These are phyloP conservation scores for Danielozyma ontarioensis DNA, from an alignment of 805 yeast species.

Conservation along the genomic window DNA sequence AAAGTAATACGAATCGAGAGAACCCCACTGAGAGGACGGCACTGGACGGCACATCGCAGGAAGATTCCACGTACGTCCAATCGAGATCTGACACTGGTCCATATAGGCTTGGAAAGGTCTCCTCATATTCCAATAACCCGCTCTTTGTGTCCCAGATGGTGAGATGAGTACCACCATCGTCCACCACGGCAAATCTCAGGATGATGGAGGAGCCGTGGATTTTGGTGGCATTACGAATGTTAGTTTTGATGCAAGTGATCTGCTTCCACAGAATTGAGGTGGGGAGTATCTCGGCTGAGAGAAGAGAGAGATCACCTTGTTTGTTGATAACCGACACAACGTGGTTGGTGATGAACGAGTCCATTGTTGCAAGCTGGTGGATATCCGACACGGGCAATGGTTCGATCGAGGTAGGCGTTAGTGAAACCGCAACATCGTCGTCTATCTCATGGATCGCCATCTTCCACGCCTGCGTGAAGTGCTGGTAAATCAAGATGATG, in stretches of 20 bases:
- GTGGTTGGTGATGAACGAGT: constrained; percentile 40
- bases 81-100: constrained; percentile 65
- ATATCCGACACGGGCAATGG: constrained; percentile 37
- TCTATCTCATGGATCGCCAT: constrained; percentile 12
- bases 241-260: constrained; percentile 49
- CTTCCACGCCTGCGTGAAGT: constrained; percentile 39
- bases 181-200: constrained; percentile 72
- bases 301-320: constrained; percentile 22
- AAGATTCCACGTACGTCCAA: constrained; percentile 64
- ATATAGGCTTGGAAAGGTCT: constrained; percentile 25
- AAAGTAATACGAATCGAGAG: constrained; percentile 53
- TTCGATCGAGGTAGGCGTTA: constrained; percentile 28
- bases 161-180: constrained; percentile 43
- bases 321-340: constrained; percentile 56
- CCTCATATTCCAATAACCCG: constrained; percentile 61
- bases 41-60: constrained; percentile 15
- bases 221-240: constrained; percentile 44
- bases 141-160: constrained; percentile 77
- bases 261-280: constrained; percentile 48
- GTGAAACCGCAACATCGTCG: constrained; percentile 8
- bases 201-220: constrained; percentile 69
- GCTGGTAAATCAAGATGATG: neutral
- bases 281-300: constrained; percentile 13
- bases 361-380: constrained; percentile 51
- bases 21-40: constrained; percentile 82